Base-by-base conservation (phyloP, 495 filamentous ascomycete genomes). In the Podospora comata region DNA sequence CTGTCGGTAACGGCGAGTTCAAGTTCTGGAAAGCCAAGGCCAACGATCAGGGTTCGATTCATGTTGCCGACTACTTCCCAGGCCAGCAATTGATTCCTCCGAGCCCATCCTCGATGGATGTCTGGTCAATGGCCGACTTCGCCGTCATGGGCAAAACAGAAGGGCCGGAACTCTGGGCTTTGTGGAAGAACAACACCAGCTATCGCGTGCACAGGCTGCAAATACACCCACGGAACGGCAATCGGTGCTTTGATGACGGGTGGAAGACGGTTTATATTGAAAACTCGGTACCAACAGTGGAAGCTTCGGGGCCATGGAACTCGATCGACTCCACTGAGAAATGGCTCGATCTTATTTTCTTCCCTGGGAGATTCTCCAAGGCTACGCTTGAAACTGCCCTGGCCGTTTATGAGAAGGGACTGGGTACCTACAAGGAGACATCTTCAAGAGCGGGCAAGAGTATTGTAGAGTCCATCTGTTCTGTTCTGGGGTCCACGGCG, bases 41-140 rank as follows among this genome's bases (percentile, higher is more conserved):
- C 18, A 85, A 88, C 30, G 82, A 88, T 57, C 84, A 85, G 39
- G 85, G 85, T 20, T 84, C 83, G 6, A 75, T 91, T 7, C 85
- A 87, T 11, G 83, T 96, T 19, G 82, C 84, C 64, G 94, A 97
- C 73, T 77, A 92, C 26, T 92, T 88, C 64, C 82, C 90, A 0
- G 83, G 85, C 26, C 65, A 78, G 15, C 76, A 77, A 5, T 83
- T 99, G 30, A 80, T 87, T 57, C 92, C 96, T 0, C 84, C 79
- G 63, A 90, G 83, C 67, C 90, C 84, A 63, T 88, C 83, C 68
- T 90, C 90, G 62, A 88, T 89, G 65, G 90, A 93, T 72, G 87
- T 91, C 68, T 99, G 90, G 96, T 95, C 86, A 67, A 82, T 96
- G 68, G 90, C 90, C 15, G 92, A 96, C 70, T 98, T 97, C 76